A percentile compares a stretch with the other conserved stretches of the same genome.
phyloP scores from a whole-genome alignment of 2,329 filamentous ascomycete species.

The Pestalotiopsis sp. region DNA sequence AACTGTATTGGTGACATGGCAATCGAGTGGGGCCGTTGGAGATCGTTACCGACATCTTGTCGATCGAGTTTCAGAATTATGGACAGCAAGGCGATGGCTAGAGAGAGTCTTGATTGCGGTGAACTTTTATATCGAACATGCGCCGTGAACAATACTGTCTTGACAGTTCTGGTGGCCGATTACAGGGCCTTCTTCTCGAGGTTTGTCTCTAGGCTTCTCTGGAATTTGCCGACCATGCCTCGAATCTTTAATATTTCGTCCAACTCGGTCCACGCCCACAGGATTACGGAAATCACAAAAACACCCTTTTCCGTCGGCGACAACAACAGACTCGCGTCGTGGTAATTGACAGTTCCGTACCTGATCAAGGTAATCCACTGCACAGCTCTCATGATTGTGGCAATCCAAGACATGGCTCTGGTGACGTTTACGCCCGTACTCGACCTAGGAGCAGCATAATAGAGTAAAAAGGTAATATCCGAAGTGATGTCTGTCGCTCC shows the following conservation, averaged over 20 bases:
- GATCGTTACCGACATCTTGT: neutral
- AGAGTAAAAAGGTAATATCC: conserved; percentile 2
- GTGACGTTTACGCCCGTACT: neutral
- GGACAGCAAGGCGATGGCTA: neutral
- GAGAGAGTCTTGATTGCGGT: neutral
- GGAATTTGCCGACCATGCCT: conserved; percentile 6
- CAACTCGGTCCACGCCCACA: conserved; percentile 6
- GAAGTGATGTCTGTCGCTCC: conserved; percentile 4
- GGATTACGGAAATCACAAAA: neutral
- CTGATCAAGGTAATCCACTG: neutral
- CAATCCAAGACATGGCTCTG: neutral
- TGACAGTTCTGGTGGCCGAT: neutral
- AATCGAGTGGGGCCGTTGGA: neutral
- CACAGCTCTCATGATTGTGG: neutral
- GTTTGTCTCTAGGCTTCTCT: neutral
- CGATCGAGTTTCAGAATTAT: neutral
- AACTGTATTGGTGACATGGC: neutral
- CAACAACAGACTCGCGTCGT: neutral
- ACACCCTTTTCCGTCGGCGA: neutral
- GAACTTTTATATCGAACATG: neutral
- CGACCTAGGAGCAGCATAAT: conserved; percentile 2
- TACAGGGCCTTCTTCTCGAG: neutral
- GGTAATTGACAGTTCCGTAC: neutral
- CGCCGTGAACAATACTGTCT: too few species aligned
- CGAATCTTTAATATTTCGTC: conserved; percentile 6